phyloP scores from a whole-genome alignment of 768 basidiomycete genomes.

The Ramaria rubella region DNA sequence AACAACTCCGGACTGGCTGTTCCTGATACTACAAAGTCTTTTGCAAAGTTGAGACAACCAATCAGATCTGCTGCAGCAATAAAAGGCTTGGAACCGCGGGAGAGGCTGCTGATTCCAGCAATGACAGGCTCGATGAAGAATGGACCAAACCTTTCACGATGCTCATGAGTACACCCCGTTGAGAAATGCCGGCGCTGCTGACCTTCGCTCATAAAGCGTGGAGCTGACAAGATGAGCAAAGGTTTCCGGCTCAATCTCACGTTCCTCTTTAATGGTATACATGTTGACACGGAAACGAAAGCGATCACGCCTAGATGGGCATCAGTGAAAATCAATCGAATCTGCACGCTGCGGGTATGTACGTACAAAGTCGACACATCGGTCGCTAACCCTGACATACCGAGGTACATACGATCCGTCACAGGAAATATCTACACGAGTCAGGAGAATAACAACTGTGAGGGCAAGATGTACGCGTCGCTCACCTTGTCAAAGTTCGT shows the following conservation, averaged over 20 bases:
- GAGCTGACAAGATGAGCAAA: constrained; percentile 94
- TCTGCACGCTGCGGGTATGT: constrained; percentile 22
- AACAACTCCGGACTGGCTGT: constrained; percentile 88
- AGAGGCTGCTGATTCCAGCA: constrained; percentile 59
- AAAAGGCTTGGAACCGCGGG: constrained; percentile 55
- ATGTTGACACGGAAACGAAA: constrained; percentile 95
- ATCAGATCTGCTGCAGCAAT: constrained; percentile 94
- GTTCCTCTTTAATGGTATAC: constrained; percentile 99
- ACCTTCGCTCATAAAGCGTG: constrained; percentile 88
- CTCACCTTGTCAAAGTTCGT: constrained; percentile 95
- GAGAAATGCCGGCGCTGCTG: constrained; percentile 13
- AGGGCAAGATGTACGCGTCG: constrained; percentile 14
- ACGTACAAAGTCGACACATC: constrained; percentile 86
- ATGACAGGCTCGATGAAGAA: constrained; percentile 97
- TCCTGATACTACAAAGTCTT: constrained; percentile 95
- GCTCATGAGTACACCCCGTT: background rate
- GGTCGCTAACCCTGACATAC: constrained; percentile 86
- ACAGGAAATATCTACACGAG: constrained; percentile 78
- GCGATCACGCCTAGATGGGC: constrained; percentile 84
- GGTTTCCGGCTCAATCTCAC: constrained; percentile 92
- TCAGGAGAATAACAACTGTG: background rate
- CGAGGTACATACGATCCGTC: constrained; percentile 86
- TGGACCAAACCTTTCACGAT: constrained; percentile 61
- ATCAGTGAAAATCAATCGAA: constrained; percentile 46
- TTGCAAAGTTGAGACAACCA: constrained; percentile 87